Conservation (phyloP, 257 asterid genomes). For the Solanum ahanhuiri region DNA sequence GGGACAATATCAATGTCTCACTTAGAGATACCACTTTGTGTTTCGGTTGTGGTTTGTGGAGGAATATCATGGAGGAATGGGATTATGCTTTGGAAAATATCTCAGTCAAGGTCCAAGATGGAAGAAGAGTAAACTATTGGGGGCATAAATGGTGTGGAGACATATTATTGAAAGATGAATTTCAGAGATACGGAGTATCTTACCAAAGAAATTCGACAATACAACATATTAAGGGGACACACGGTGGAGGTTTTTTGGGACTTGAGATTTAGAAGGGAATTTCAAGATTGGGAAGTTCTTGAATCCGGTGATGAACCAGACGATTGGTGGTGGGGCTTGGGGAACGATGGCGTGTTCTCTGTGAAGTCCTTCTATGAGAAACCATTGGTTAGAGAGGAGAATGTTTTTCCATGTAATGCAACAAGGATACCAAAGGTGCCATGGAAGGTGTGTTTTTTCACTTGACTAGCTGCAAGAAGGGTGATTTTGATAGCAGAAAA, state of each 20-base stretch:
- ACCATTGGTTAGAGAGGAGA: neutral
- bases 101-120: neutral
- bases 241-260: neutral
- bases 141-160: neutral
- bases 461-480: neutral
- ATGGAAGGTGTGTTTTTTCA: neutral
- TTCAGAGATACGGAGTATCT: neutral
- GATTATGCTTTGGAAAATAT: neutral
- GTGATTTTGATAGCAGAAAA: neutral
- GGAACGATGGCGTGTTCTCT: neutral
- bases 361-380: neutral
- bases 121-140: neutral
- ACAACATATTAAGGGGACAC: neutral
- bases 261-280: neutral
- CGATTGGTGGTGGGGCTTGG: neutral
- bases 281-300: neutral
- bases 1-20: neutral
- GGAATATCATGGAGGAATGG: neutral
- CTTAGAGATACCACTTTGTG: neutral
- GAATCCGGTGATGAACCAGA: neutral
- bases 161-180: neutral
- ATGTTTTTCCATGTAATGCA: neutral
- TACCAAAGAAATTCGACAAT: neutral
- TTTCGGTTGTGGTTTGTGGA: neutral
- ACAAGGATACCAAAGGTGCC: neutral